These are phyloP conservation scores for Penicillium nucicola DNA, from an alignment of 495 filamentous ascomycete genomes.

Conservation along the genomic window DNA sequence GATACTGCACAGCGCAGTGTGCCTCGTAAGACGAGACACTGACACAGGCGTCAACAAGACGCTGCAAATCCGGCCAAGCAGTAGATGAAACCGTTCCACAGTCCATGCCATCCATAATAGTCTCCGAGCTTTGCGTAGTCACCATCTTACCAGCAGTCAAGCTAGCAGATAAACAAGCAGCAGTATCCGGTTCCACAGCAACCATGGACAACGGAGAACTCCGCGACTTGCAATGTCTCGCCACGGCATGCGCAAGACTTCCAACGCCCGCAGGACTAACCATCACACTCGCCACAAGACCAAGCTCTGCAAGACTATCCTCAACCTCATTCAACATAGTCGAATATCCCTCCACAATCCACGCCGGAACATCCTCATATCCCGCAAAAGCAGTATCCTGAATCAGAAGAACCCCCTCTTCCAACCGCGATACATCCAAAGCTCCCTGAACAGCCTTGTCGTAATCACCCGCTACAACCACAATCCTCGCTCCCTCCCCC, in stretches of 20 bases:
- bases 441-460: constrained; percentile 54
- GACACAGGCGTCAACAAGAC: constrained; percentile 56
- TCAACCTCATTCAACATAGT: constrained; percentile 66
- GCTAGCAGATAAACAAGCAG: constrained; percentile 54
- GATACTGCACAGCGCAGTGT: constrained; percentile 48
- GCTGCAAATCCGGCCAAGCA: constrained; percentile 56
- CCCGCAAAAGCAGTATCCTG: constrained; percentile 62
- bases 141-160: constrained; percentile 42
- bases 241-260: constrained; percentile 60
- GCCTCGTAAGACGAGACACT: constrained; percentile 55
- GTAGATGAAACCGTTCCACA: constrained; percentile 62
- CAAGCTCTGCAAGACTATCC: constrained; percentile 40
- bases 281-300: constrained; percentile 33
- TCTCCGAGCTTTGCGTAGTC: constrained; percentile 45
- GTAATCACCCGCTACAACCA: constrained; percentile 54
- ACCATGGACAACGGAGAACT: constrained; percentile 37
- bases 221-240: constrained; percentile 52
- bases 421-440: constrained; percentile 25
- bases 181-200: constrained; percentile 62
- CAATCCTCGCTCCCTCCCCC: constrained; percentile 54
- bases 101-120: constrained; percentile 67
- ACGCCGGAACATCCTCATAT: constrained; percentile 61
- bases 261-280: constrained; percentile 65
- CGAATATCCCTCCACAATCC: constrained; percentile 71
- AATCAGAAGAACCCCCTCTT: constrained; percentile 48